Evolutionary conservation across 1,284 basidiomycete species (phyloP), one percentile per base, ranked within the genome.

Genomic region (Tilletia horrida): DNA sequence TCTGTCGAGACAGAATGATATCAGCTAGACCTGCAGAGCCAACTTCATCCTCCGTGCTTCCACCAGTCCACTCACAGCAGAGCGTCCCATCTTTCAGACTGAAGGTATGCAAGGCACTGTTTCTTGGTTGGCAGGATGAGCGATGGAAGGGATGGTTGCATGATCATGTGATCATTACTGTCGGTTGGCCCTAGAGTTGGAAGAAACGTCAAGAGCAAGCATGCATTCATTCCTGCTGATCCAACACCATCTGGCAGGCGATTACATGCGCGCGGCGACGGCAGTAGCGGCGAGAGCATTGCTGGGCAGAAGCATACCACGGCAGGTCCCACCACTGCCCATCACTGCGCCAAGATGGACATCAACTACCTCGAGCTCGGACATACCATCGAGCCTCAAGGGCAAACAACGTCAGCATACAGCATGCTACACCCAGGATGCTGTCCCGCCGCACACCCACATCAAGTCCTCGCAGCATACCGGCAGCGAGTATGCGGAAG

Each of bases 31-130:
- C 35, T 40, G 35, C 35, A 40, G 35, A 40, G 3, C 25, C 23
- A 31, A 2, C 1, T 16, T 27, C 7, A 55, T 27, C 14, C 14
- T 40, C 29, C 27, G 29, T 8, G 16, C 50, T 55, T 7, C 6
- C 14, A 21, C 16, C 23, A 9, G 27, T 31, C 2, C 14, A 59
- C 55, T 59, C 29, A 59, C 55, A 18, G 55, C 55, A 31, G 55
- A 59, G 25, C 55, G 23, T 16, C 55, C 55, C 55, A 59, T 59
- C 29, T n/a, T n/a, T n/a, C n/a, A n/a, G n/a, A n/a, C n/a, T n/a
- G n/a, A n/a, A n/a, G n/a, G n/a, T n/a, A n/a, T n/a, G n/a, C n/a
- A n/a, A n/a, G n/a, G n/a, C n/a, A 11, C 35, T 40, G 35, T 40
- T 40, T 4, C 6, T 40, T 11, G 35, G 6, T 11, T 40, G 4